phyloP scores from a whole-genome alignment of 2,329 filamentous ascomycete genomes.

The Fusarium proliferatum region DNA sequence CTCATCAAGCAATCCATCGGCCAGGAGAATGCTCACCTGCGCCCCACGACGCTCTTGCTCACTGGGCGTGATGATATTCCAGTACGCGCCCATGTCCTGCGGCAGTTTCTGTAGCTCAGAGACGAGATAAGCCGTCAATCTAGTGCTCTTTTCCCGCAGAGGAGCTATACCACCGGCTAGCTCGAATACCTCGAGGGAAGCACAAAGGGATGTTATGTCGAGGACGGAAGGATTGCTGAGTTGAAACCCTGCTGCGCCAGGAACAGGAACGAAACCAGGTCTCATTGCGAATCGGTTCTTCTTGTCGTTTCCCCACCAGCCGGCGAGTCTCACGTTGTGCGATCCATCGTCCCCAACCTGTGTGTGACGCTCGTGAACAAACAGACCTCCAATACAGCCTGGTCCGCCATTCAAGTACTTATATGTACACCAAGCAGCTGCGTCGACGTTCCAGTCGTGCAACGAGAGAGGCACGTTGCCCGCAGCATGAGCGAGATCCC shows the following conservation, averaged over 20 bases:
- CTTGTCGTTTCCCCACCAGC: constrained; percentile 87
- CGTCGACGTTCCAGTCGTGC: constrained; percentile 88
- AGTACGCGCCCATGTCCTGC: constrained; percentile 49
- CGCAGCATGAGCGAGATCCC: constrained; percentile 85
- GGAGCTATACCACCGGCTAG: constrained; percentile 67
- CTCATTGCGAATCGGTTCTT: constrained; percentile 79
- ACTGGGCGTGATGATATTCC: constrained; percentile 73
- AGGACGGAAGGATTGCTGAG: constrained; percentile 79
- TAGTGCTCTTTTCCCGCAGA: constrained; percentile 66
- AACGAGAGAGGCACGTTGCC: constrained; percentile 81
- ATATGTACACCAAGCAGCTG: constrained; percentile 88
- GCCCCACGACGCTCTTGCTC: constrained; percentile 75
- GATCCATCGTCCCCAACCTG: constrained; percentile 55
- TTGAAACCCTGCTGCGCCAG: constrained; percentile 82
- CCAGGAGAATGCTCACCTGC: constrained; percentile 78
- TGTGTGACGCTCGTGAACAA: constrained; percentile 79
- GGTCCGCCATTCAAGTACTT: constrained; percentile 89
- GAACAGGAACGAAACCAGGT: constrained; percentile 77
- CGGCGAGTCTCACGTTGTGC: constrained; percentile 73
- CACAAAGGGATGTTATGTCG: constrained; percentile 76
- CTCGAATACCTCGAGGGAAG: constrained; percentile 70
- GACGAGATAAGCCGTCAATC: constrained; percentile 78
- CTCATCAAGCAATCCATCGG: constrained; percentile 71
- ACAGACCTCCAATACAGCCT: constrained; percentile 79
- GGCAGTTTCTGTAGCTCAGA: constrained; percentile 60